phyloP scores from a whole-genome alignment of 1,284 basidiomycete genomes.

The Austroboletus novae-zelandiae region DNA sequence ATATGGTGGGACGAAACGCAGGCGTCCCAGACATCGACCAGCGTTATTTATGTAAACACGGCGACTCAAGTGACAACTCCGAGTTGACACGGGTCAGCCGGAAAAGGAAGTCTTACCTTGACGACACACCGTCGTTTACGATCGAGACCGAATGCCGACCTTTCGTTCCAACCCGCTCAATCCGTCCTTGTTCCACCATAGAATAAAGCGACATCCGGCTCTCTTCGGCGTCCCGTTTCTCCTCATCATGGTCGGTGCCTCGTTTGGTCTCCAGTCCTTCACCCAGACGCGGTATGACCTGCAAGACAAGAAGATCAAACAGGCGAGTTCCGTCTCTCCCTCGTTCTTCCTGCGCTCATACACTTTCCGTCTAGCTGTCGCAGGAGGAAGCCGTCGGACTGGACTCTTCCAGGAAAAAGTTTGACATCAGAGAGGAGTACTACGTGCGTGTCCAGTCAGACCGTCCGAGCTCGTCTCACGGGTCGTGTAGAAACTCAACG shows the following conservation, averaged over 20 bases:
- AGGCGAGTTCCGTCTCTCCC: constrained; percentile 41
- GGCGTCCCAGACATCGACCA: constrained; percentile 27
- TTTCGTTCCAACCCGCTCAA: constrained; percentile 59
- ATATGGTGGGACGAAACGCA: background rate
- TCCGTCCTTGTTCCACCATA: constrained; percentile 42
- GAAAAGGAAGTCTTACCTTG: background rate
- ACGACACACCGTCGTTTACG: too few species aligned
- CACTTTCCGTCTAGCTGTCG: constrained; percentile 49
- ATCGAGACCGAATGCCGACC: constrained; percentile 44
- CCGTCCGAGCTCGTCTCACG: background rate
- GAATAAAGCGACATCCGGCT: constrained; percentile 57
- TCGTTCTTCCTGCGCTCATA: background rate
- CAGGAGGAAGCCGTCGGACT: constrained; percentile 86
- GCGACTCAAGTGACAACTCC: background rate
- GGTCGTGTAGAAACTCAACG: constrained; percentile 58
- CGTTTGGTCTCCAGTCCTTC: constrained; percentile 82
- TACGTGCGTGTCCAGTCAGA: constrained; percentile 63
- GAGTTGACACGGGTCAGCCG: constrained; percentile 4
- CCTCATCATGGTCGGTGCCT: constrained; percentile 80
- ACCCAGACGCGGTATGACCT: constrained; percentile 92
- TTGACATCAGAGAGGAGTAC: constrained; percentile 95
- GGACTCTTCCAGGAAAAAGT: constrained; percentile 76
- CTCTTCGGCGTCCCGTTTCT: constrained; percentile 89
- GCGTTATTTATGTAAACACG: background rate
- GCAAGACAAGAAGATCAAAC: constrained; percentile 76